Evolutionary conservation across 108 stramenopile species (phyloP), one percentile per base, ranked within the genome.

Genomic region (Aurantiochytrium sp.): DNA sequence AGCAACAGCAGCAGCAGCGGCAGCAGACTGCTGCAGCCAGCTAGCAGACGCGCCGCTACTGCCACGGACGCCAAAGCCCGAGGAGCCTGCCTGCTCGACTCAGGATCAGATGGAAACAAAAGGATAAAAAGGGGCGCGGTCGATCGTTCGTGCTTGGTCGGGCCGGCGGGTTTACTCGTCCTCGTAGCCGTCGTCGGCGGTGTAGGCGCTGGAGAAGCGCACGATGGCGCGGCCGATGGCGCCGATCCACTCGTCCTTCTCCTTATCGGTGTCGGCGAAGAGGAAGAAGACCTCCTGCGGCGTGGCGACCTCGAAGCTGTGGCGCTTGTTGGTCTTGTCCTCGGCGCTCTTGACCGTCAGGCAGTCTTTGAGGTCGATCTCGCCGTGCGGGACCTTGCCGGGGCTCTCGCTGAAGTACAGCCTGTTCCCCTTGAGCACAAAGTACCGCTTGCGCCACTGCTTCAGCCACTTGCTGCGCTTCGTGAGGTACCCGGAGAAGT

Each of bases 231-330:
- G 95, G 37, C 98, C 99, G 15, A 98, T 96, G 19, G 96, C 95
- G 4, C 99, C 99, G 88, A 99, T 99, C 99, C 99, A 99, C 88
- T 98, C 98, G 87, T 99, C 99, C 92, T 99, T 99, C 89, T 97
- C 97, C 90, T 97, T 97, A 91, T 99, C 98, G 22, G 97, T 97
- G 89, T 98, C 98, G 73, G 99, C 99, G 91, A 96, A 99, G 86
- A 98, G 91, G 55, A 97, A 90, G 92, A 94, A 99, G 15, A 96
- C 97, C 17, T 92, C 94, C 89, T 98, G 97, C 12, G 95, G 96
- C 31, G 99, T 99, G 73, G 96, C 96, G 50, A 99, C 97, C 91
- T 98, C 99, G 69, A 99, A 96, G 55, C 97, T 95, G 89, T 99
- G 94, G 45, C 96, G 95, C 90, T 97, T 98, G 39, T 95, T 93